Percentiles rank a stretch among this genome's conserved stretches.
These are phyloP conservation scores for Penicillium sp. DNA, from an alignment of 2,329 filamentous ascomycete species.

Conservation along the genomic window DNA sequence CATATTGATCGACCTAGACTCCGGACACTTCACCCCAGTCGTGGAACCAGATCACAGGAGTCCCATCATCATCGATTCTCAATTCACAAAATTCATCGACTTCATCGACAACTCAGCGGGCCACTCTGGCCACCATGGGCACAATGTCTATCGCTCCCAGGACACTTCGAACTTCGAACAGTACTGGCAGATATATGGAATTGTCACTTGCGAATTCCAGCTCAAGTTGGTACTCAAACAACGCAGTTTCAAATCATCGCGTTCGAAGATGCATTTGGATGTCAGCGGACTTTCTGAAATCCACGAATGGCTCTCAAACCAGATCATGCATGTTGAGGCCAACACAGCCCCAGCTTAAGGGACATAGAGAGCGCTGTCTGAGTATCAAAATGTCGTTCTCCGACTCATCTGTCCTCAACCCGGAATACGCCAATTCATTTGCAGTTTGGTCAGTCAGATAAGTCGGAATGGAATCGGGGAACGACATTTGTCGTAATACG, in stretches of 20 bases:
- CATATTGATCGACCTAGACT: no score
- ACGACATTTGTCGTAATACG: no score
- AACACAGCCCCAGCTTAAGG: no score
- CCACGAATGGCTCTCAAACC: neutral
- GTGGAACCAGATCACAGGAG: neutral
- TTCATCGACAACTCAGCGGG: no score
- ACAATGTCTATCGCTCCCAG: no score
- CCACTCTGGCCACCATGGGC: no score
- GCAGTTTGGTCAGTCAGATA: no score
- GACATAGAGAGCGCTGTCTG: no score
- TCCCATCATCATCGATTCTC: neutral
- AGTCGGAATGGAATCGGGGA: no score
- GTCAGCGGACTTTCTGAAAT: neutral
- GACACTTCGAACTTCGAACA: neutral
- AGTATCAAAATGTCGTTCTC: neutral
- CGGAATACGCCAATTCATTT: no score
- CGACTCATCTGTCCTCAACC: no score
- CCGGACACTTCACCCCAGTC: neutral
- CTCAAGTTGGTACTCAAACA: neutral
- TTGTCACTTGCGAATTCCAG: neutral
- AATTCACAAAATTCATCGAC: neutral
- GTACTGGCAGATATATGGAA: neutral
- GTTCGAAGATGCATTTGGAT: neutral
- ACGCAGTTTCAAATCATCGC: neutral
- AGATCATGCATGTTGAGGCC: neutral